phyloP scores from a whole-genome alignment of 2,329 filamentous ascomycete species.

The Albophoma yamanashiensis region DNA sequence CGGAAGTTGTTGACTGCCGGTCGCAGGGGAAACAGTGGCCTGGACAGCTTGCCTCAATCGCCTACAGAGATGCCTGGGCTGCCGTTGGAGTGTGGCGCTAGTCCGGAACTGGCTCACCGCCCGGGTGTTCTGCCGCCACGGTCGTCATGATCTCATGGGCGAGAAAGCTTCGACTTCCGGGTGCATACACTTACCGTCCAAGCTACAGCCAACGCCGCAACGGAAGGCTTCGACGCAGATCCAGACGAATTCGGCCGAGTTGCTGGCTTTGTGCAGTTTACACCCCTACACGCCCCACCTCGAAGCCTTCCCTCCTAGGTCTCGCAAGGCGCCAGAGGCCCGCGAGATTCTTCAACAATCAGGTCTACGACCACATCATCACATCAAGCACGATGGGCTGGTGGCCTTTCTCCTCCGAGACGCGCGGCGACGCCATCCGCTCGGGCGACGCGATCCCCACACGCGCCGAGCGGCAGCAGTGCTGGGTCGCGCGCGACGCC shows the following conservation, averaged over 20 bases:
- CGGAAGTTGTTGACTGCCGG: not conserved
- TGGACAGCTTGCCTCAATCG: not conserved
- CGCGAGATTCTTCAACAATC: not conserved
- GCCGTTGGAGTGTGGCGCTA: not conserved
- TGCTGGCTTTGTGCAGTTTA: not conserved
- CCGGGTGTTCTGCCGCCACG: not conserved
- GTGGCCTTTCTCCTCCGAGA: constrained; percentile 33
- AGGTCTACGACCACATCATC: not conserved
- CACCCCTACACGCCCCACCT: not conserved
- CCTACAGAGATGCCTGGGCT: not conserved
- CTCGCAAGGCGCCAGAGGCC: not conserved
- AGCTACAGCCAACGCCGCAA: not conserved
- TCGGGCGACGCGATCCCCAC: constrained; percentile 64
- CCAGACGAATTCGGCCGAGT: not conserved
- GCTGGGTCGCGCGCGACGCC: constrained; percentile 81
- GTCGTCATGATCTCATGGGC: not conserved
- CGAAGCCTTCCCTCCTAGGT: not conserved
- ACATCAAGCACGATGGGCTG: constrained; percentile 28
- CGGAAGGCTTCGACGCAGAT: not conserved
- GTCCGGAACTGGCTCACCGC: not conserved
- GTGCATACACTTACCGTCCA: not conserved
- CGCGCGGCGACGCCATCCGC: constrained; percentile 44
- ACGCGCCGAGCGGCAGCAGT: constrained; percentile 67
- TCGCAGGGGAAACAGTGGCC: not conserved
- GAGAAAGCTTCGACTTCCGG: not conserved